Evolutionary conservation across 2,329 filamentous ascomycete species (phyloP).

Genomic region (Sporothrix brasiliensis): DNA sequence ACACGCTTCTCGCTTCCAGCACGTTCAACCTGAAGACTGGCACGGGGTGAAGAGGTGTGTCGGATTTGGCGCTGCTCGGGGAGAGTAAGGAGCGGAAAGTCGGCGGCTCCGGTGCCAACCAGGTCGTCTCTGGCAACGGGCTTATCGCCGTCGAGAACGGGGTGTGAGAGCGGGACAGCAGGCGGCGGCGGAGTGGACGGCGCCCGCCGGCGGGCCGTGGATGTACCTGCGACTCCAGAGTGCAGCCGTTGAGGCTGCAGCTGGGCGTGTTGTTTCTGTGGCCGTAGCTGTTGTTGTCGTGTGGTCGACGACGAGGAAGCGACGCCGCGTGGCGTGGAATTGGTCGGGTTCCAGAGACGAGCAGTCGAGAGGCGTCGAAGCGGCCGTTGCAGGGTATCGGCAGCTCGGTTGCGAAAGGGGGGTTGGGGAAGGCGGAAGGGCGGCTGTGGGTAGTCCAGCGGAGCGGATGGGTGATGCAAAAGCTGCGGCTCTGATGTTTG

Average conservation of each 20-base stretch:
- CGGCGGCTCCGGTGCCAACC: conserved; percentile 47
- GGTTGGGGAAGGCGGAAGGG: conserved; percentile 40
- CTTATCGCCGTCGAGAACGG: conserved; percentile 41
- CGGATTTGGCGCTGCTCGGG: conserved; percentile 54
- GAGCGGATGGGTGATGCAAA: conserved; percentile 27
- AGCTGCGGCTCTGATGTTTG: neutral
- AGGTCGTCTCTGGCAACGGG: conserved; percentile 47
- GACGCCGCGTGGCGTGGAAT: conserved; percentile 57
- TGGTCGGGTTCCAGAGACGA: conserved; percentile 64
- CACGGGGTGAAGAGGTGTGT: conserved; percentile 49
- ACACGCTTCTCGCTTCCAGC: conserved; percentile 53
- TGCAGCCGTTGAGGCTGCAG: conserved; percentile 28
- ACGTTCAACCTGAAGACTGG: conserved; percentile 57
- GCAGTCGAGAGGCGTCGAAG: conserved; percentile 51
- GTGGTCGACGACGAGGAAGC: conserved; percentile 22
- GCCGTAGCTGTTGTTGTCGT: neutral
- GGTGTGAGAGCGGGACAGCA: conserved; percentile 54
- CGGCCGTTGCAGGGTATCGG: conserved; percentile 37
- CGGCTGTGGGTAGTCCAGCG: conserved; percentile 36
- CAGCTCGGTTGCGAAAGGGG: conserved; percentile 52
- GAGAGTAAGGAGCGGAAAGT: conserved; percentile 57
- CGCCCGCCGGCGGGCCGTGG: conserved; percentile 48
- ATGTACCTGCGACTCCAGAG: neutral
- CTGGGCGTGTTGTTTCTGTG: neutral
- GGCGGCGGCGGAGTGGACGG: conserved; percentile 59